Evolutionary conservation across 2,329 filamentous ascomycete genomes (phyloP).

Genomic region (Periconia digitata): DNA sequence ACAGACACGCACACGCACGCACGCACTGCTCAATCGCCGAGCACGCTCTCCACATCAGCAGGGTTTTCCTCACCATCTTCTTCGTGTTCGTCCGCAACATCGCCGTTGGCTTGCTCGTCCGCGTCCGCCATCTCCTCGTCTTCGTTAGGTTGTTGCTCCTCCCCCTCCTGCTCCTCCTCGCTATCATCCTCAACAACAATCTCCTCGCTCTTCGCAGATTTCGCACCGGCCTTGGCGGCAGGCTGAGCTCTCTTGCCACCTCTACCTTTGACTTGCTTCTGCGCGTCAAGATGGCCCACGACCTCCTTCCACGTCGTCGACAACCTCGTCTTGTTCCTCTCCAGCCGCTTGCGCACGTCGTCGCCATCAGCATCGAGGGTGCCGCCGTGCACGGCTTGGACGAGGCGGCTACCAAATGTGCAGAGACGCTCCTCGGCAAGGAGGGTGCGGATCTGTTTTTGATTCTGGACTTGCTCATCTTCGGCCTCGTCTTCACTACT

Average conservation of each 20-base stretch:
- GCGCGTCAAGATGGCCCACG: conserved; percentile 71
- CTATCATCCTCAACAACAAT: conserved; percentile 35
- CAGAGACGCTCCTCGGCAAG: conserved; percentile 84
- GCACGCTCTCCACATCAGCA: conserved; percentile 48
- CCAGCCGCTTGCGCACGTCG: conserved; percentile 68
- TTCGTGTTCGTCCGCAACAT: conserved; percentile 28
- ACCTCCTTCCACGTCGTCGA: conserved; percentile 87
- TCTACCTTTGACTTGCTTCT: conserved; percentile 50
- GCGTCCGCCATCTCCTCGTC: conserved; percentile 47
- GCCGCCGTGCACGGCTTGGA: conserved; percentile 74
- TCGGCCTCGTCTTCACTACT: conserved; percentile 59
- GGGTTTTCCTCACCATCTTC: conserved; percentile 37
- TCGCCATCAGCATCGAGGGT: conserved; percentile 65
- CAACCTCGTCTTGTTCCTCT: conserved; percentile 77
- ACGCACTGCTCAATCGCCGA: conserved; percentile 39
- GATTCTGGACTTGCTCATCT: conserved; percentile 45
- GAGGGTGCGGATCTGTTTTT: conserved; percentile 65
- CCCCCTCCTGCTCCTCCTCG: conserved; percentile 35
- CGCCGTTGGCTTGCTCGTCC: conserved; percentile 47
- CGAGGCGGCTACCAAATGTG: conserved; percentile 80
- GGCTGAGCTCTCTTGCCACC: conserved; percentile 35
- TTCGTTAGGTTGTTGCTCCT: conserved; percentile 33
- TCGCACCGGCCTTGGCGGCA: conserved; percentile 28
- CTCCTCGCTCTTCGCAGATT: conserved; percentile 46
- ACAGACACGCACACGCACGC: no score